phyloP scores from a whole-genome alignment of 108 stramenopile genomes.

The Discostella pseudostelligera region DNA sequence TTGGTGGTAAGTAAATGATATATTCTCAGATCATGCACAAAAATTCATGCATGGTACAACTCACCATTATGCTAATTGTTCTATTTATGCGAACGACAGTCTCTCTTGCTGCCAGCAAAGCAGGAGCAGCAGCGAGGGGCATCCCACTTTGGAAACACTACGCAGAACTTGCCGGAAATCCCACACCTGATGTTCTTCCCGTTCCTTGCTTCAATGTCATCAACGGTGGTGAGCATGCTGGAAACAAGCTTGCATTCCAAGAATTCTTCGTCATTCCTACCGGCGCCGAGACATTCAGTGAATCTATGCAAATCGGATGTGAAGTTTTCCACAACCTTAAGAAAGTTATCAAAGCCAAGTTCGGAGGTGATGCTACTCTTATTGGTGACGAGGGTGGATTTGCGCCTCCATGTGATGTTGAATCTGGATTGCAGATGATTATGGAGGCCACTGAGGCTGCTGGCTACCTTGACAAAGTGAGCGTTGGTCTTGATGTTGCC shows the following conservation, averaged over 20 bases:
- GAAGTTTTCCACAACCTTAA: constrained; percentile 99
- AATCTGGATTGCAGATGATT: constrained; percentile 94
- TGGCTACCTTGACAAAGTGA: constrained; percentile 95
- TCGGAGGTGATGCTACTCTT: constrained; percentile 97
- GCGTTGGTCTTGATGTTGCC: constrained; percentile 98
- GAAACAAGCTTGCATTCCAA: constrained; percentile 98
- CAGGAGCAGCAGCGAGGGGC: constrained; percentile 94
- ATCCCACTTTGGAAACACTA: constrained; percentile 99
- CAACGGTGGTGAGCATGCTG: constrained; percentile 99
- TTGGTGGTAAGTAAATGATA: constrained; percentile 78
- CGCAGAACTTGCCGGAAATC: constrained; percentile 97
- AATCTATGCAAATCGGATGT: constrained; percentile 97
- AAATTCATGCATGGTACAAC: background rate
- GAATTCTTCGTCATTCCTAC: constrained; percentile 99
- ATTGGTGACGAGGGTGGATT: constrained; percentile 99
- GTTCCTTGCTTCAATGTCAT: constrained; percentile 99
- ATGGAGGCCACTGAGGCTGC: constrained; percentile 96
- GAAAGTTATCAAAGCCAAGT: constrained; percentile 97
- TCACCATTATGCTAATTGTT: constrained; percentile 4
- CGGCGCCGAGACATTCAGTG: constrained; percentile 90
- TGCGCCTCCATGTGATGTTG: constrained; percentile 94
- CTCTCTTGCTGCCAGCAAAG: constrained; percentile 96
- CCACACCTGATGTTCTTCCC: constrained; percentile 88
- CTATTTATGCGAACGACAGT: constrained; percentile 48
- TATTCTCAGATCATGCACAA: background rate